Evolutionary conservation across 257 asterid species (phyloP).

Genomic region (Nicotiana knightiana): DNA sequence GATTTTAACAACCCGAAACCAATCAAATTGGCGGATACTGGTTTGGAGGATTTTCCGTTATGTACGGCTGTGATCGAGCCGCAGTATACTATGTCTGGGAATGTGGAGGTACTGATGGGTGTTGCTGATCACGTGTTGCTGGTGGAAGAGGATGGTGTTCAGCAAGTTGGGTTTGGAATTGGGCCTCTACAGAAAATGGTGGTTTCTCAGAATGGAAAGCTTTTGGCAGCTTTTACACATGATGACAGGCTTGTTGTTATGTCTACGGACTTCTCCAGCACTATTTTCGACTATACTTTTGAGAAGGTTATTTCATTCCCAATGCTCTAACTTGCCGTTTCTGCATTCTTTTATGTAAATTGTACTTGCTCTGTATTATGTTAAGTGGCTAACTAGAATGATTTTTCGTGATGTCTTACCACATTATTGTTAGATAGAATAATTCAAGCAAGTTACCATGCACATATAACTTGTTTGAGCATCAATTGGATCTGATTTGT

Average conservation of each 20-base stretch:
- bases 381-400: neutral
- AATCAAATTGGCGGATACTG: conserved; percentile 66
- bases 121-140: conserved; percentile 75
- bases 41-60: conserved; percentile 71
- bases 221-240: conserved; percentile 70
- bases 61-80: conserved; percentile 98
- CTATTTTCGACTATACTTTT: conserved; percentile 64
- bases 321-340: neutral
- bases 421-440: neutral
- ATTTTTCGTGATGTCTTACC: neutral
- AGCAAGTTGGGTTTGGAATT: conserved; percentile 54
- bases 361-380: neutral
- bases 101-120: conserved; percentile 85
- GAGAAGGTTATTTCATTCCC: conserved; percentile 46
- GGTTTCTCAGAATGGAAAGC: conserved; percentile 78
- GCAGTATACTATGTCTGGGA: conserved; percentile 82
- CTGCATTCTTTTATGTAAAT: neutral
- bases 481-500: neutral
- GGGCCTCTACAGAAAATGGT: conserved; percentile 96
- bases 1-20: conserved; percentile 62
- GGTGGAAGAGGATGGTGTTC: conserved; percentile 89
- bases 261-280: conserved; percentile 66
- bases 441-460: too few relatives aligned
- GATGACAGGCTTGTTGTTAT: conserved; percentile 90
- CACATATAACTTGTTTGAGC: too few relatives aligned